Evolutionary conservation across 208 protist genomes (phyloP).

Genomic region (Crithidia brevicula): DNA sequence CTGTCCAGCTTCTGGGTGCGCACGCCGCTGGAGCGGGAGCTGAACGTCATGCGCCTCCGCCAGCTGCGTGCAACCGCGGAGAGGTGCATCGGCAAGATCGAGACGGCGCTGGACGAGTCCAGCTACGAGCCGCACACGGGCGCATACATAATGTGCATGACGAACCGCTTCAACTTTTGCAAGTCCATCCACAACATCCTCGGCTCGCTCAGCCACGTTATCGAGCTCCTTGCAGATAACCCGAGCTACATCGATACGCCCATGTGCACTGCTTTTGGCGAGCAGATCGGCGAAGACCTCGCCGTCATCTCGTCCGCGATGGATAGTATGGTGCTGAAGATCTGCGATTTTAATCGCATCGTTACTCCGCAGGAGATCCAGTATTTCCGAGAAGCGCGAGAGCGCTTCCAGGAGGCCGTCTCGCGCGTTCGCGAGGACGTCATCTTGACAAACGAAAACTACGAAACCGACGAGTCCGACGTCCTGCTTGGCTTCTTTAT

Average conservation of each 20-base stretch:
- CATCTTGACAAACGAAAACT: conserved; percentile 91
- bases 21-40: conserved; percentile 79
- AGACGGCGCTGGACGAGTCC: conserved; percentile 67
- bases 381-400: conserved; percentile 76
- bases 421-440: conserved; percentile 86
- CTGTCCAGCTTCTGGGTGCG: conserved; percentile 85
- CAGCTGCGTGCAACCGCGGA: conserved; percentile 79
- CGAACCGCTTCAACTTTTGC: conserved; percentile 73
- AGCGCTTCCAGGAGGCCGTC: conserved; percentile 86
- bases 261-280: conserved; percentile 77
- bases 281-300: conserved; percentile 75
- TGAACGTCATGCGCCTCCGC: conserved; percentile 83
- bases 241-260: conserved; percentile 77
- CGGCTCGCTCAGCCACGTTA: conserved; percentile 76
- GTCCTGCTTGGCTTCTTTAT: conserved; percentile 91
- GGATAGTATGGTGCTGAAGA: conserved; percentile 92
- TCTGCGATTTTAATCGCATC: conserved; percentile 76
- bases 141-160: conserved; percentile 62
- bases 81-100: conserved; percentile 73
- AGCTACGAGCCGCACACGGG: conserved; percentile 86
- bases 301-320: conserved; percentile 84
- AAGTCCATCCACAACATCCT: conserved; percentile 80
- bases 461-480: conserved; percentile 90
- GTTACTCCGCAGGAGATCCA: conserved; percentile 74
- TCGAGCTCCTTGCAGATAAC: conserved; percentile 78